Evolutionary conservation across 1,284 basidiomycete species (phyloP).

Genomic region (Tylopilus sp.): DNA sequence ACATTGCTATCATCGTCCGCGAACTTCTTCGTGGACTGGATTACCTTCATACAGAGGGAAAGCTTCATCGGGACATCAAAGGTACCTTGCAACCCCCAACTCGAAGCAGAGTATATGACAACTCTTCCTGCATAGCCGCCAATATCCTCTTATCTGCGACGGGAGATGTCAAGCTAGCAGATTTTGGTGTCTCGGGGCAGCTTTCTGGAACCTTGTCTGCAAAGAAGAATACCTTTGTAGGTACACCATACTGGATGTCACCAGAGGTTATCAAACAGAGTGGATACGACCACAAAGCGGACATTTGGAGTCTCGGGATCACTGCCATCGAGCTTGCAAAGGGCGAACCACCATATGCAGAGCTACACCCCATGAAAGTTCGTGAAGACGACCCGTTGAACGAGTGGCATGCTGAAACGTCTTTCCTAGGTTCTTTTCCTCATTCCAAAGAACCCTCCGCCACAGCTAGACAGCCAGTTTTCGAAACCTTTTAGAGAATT

Average conservation of each 20-base stretch:
- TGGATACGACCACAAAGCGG: constrained; percentile 98
- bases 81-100: constrained; percentile 43
- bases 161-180: constrained; percentile 97
- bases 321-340: constrained; percentile 97
- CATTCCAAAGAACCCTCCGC: constrained; percentile 97
- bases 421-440: constrained; percentile 82
- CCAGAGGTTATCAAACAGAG: constrained; percentile 99
- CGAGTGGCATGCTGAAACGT: constrained; percentile 1
- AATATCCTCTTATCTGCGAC: constrained; percentile 92
- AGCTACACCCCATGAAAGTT: constrained; percentile 98
- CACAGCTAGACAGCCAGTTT: constrained; percentile 83
- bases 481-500: constrained; percentile 94
- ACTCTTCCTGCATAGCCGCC: constrained; percentile 56
- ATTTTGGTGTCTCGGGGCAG: constrained; percentile 99
- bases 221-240: constrained; percentile 99
- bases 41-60: constrained; percentile 94
- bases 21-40: constrained; percentile 92
- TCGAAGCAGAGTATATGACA: constrained; percentile 2
- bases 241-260: constrained; percentile 99
- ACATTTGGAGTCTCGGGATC: constrained; percentile 96
- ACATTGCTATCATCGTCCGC: constrained; percentile 94
- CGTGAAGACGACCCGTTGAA: constrained; percentile 3
- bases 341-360: constrained; percentile 96
- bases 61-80: constrained; percentile 98
- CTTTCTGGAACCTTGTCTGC: constrained; percentile 91